A percentile compares a stretch with the other conserved stretches of the same genome.
These are phyloP conservation scores for Larix kaempferi DNA, from an alignment of 75 land plant genomes.

Conservation along the genomic window DNA sequence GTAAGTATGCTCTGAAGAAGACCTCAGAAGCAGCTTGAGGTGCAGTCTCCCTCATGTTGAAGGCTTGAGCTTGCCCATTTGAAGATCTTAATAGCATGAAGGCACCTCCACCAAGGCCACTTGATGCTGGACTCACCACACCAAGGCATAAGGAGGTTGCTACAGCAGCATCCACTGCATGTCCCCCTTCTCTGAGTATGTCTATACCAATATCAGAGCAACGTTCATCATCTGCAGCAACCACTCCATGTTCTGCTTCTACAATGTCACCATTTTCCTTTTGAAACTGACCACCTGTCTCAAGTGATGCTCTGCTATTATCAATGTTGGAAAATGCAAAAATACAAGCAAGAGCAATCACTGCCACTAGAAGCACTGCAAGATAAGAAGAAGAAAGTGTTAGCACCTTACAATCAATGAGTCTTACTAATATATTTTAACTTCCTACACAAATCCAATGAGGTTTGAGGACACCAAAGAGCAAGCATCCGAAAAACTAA, in stretches of 20 bases:
- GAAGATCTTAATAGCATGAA: constrained; percentile 67
- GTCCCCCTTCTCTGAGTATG: constrained; percentile 57
- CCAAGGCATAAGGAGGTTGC: constrained; percentile 90
- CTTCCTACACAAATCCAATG: too few relatives aligned
- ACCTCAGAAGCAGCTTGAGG: constrained; percentile 86
- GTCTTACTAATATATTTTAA: too few relatives aligned
- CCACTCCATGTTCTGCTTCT: constrained; percentile 42
- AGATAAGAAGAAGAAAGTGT: not conserved
- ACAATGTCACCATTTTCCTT: not conserved
- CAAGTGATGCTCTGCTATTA: not conserved
- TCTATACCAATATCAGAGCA: constrained; percentile 82
- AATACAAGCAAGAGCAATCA: constrained; percentile 10
- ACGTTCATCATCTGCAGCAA: constrained; percentile 88
- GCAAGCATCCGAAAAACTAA: too few relatives aligned
- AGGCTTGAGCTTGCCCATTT: constrained; percentile 40
- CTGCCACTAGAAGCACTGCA: not conserved
- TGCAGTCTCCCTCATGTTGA: constrained; percentile 85
- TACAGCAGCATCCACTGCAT: constrained; percentile 93
- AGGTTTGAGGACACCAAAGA: too few relatives aligned
- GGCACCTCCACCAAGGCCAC: constrained; percentile 94
- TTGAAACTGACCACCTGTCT: not conserved
- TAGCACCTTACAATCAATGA: too few relatives aligned
- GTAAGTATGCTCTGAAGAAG: not conserved
- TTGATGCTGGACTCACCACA: constrained; percentile 73
- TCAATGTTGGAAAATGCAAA: not conserved